Evolutionary conservation across 345 rosid genomes (phyloP), one percentile per base, ranked within the genome.

Genomic region (Barbarea vulgaris): DNA sequence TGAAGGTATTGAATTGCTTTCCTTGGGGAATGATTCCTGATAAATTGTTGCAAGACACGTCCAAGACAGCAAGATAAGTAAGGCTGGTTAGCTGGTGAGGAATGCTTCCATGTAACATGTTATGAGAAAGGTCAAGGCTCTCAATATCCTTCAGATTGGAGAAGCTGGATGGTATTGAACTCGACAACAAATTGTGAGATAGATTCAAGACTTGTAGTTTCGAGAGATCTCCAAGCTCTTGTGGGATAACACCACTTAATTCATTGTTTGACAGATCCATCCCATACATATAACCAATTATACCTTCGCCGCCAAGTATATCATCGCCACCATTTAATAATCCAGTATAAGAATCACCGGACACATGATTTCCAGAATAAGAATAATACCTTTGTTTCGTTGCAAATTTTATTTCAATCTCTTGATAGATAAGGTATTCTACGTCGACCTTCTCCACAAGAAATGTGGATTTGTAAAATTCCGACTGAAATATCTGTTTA

Each of bases 221-320:
- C 7, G 15, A 3, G 6, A 81, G 58, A 21, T 70, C 3, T n/a
- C 84, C 85, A 2, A 85, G 0, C 46, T 78, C 70, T 9, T 0
- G 0, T 5, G 84, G 85, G 64, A 85, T 82, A 2, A 34, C 11
- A 3, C 85, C 84, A 0, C 46, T 39, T 1, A 83, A 47, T 7
- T 68, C 67, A 10, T 85, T 85, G n/a, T 37, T 28, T 0, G 85
- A 84, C 13, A 80, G 48, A 46, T 85, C 85, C 1, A 81, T 37
- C 27, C 84, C 86, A 0, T 64, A 73, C 70, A 86, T 37, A 60
- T 6, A 9, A 36, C n/a, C 30, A 36, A 60, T 18, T 21, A 14
- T 7, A 24, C 25, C 25, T n/a, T n/a, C n/a, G n/a, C n/a, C n/a
- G n/a, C n/a, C n/a, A n/a, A n/a, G n/a, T n/a, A n/a, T n/a, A n/a